Conservation (phyloP, 495 filamentous ascomycete genomes). For the Endocarpon pusillum region DNA sequence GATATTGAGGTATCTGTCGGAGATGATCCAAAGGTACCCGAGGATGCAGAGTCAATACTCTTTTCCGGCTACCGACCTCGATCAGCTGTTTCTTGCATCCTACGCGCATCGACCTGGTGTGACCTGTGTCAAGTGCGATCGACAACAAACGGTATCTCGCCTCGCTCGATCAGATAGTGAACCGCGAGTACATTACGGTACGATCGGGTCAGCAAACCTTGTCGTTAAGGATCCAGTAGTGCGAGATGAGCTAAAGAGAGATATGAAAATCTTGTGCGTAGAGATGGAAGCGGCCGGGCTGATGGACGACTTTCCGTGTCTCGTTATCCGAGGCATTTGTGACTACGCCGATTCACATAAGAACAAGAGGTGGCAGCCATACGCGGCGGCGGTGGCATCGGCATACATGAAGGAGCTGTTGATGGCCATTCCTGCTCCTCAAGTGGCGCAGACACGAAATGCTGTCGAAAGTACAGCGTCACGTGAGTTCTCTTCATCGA, state of each 20-base stretch:
- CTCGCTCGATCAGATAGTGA: not conserved
- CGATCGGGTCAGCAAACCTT: constrained; percentile 22
- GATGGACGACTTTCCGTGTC: constrained; percentile 10
- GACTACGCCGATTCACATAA: constrained; percentile 18
- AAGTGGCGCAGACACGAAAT: not conserved
- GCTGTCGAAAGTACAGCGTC: no score
- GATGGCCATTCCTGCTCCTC: not conserved
- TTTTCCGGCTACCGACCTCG: constrained; percentile 11
- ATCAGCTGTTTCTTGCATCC: constrained; percentile 15
- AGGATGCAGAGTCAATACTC: constrained; percentile 8
- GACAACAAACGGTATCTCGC: not conserved
- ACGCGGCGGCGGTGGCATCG: constrained; percentile 14
- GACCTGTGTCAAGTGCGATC: not conserved
- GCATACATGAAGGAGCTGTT: constrained; percentile 13
- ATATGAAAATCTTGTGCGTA: constrained; percentile 13
- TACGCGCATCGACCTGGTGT: constrained; percentile 12
- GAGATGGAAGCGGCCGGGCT: constrained; percentile 23
- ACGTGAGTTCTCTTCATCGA: no score
- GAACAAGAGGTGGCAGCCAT: constrained; percentile 14
- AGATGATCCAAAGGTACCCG: constrained; percentile 8
- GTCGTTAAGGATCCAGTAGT: constrained; percentile 17
- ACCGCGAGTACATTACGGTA: constrained; percentile 17
- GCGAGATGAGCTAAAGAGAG: constrained; percentile 17
- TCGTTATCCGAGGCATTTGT: constrained; percentile 16
- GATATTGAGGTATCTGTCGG: no score